Evolutionary conservation across 306 rosid genomes (phyloP), one percentile per base, ranked within the genome.

Genomic region (Morella rubra): DNA sequence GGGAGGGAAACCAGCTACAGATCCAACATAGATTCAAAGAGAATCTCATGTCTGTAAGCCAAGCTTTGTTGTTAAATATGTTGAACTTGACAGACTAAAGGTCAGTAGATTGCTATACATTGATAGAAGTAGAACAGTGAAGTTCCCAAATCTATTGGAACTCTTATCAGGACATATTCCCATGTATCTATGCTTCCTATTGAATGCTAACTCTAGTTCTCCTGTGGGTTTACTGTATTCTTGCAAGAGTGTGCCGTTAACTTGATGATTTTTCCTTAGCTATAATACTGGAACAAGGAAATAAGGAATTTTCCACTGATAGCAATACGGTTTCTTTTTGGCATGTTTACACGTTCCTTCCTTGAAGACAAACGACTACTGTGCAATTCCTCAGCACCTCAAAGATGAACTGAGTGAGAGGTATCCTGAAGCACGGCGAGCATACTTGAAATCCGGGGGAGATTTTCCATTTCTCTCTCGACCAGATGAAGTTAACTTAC

Each of bases 391-490:
- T 72, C 97, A 88, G 80, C 89, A 81, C 84, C 96, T 95, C 51
- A 95, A 89, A 82, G 99, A 95, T 83, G 91, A 92, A 85, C 73
- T 95, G 81, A 79, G 91, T 64, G 99, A 95, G 83, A 90, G 96
- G 80, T 95, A 95, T 55, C 88, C 97, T 0, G 99, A 65, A 71
- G 99, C 99, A 77, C 90, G 99, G 82, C 87, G 89, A 27, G 99
- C 97, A 42, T 85, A 78, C 72, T 81, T 95, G 86, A 95, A 95
- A 88, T 83, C 84, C 11, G 99, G 99, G 52, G 98, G 97, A 42
- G 99, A 95, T 85, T 95, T 95, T 81, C 99, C 99, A 24, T 95
- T 95, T 82, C 99, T 95, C 77, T 92, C 99, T 3, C 97, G 99
- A 40, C 96, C 99, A 3, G 99, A 95, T 85, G 99, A 95, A 91